phyloP scores from a whole-genome alignment of 495 filamentous ascomycete genomes.

The Penicillium ochrochloron region DNA sequence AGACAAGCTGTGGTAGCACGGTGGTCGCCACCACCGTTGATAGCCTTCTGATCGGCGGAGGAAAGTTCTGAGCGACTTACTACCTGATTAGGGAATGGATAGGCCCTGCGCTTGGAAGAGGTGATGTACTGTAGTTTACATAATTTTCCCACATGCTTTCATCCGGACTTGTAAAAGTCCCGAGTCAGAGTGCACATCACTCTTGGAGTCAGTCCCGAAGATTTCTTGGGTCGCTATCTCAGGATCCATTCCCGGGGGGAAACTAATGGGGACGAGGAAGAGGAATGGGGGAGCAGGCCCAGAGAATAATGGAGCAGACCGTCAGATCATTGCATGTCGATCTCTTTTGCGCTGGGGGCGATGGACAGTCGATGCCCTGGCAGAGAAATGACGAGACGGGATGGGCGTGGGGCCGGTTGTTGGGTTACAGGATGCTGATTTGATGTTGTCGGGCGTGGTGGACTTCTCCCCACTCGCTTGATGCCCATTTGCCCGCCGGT shows the following conservation, averaged over 20 bases:
- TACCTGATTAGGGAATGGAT: conserved; percentile 26
- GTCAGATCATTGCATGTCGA: conserved; percentile 14
- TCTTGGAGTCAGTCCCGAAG: not conserved
- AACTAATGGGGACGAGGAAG: conserved; percentile 5
- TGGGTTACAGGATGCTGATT: conserved; percentile 7
- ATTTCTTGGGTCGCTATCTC: not conserved
- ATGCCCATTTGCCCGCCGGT: conserved; percentile 18
- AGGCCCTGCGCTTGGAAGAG: conserved; percentile 8
- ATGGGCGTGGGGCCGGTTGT: conserved; percentile 19
- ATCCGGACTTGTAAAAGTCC: not conserved
- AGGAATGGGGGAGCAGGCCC: conserved; percentile 10
- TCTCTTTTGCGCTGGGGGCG: not conserved
- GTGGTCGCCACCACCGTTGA: conserved; percentile 35
- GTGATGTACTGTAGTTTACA: not conserved
- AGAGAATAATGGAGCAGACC: conserved; percentile 8
- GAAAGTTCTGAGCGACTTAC: conserved; percentile 25
- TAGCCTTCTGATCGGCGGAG: conserved; percentile 28
- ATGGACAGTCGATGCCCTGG: conserved; percentile 20
- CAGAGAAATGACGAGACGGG: conserved; percentile 31
- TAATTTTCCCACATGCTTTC: conserved; percentile 22
- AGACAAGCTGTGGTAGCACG: conserved; percentile 20
- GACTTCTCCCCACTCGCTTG: conserved; percentile 1
- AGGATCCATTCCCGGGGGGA: conserved; percentile 6
- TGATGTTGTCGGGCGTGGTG: not conserved
- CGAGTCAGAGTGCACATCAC: not conserved